phyloP scores from a whole-genome alignment of 1,139 yeast species.

The Yamadazyma diddensiae region DNA sequence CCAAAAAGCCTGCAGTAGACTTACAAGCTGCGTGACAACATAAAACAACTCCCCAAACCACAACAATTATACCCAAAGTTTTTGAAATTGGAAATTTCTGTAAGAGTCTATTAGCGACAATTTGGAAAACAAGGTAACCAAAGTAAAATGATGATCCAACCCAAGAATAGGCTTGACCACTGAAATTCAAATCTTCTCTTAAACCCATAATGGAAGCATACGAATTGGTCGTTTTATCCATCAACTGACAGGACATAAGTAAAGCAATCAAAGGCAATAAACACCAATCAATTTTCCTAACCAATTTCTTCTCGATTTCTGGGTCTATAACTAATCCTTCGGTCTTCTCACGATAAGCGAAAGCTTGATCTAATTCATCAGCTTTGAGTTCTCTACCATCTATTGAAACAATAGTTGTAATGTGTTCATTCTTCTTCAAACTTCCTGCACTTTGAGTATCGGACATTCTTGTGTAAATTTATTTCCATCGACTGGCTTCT shows the following conservation, averaged over 20 bases:
- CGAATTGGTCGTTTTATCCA: constrained; percentile 48
- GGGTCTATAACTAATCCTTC: constrained; percentile 8
- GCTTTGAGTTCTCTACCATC: constrained; percentile 6
- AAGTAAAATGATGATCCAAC: constrained; percentile 48
- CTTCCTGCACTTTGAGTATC: constrained; percentile 21
- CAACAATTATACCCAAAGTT: constrained; percentile 20
- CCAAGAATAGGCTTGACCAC: constrained; percentile 35
- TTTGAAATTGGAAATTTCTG: constrained; percentile 31
- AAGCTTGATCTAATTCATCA: constrained; percentile 10
- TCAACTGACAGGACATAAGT: constrained; percentile 25
- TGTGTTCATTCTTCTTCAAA: constrained; percentile 6
- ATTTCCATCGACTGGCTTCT: neutral
- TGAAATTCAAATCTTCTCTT: constrained; percentile 20
- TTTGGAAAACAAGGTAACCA: constrained; percentile 49
- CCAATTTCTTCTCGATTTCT: constrained; percentile 11
- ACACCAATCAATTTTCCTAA: constrained; percentile 50
- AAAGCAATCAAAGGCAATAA: constrained; percentile 54
- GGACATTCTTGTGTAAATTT: constrained; percentile 1
- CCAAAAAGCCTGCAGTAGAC: constrained; percentile 22
- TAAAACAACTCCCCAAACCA: constrained; percentile 29
- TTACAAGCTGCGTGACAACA: constrained; percentile 19
- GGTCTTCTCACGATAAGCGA: constrained; percentile 6
- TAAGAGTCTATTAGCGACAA: constrained; percentile 41
- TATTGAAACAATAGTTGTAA: constrained; percentile 8
- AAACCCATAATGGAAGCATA: constrained; percentile 26